Percentiles rank a stretch among this genome's conserved stretches.
Conservation (phyloP, 768 basidiomycete species). For the Mycena sanguinolenta region DNA sequence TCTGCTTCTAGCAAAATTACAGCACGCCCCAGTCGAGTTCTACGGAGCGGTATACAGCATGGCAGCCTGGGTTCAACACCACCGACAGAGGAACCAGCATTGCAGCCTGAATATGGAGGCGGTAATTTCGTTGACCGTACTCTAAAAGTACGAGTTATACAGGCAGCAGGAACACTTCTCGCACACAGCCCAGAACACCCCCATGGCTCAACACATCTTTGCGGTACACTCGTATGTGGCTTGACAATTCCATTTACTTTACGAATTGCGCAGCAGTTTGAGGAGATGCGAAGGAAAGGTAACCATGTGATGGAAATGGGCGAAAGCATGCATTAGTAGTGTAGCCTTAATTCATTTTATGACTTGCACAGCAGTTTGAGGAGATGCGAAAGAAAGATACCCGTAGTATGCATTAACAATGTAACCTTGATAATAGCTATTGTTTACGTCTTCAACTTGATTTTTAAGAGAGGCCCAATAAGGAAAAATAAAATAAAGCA, state of each 20-base stretch:
- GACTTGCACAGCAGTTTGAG: neutral
- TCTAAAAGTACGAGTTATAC: neutral
- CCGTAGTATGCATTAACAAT: no score
- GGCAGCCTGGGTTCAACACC: neutral
- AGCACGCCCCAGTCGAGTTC: no score
- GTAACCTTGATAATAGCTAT: no score
- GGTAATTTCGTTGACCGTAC: conserved; percentile 12
- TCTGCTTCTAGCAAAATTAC: no score
- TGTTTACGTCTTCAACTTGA: no score
- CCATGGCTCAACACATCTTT: conserved; percentile 6
- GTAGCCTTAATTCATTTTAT: no score
- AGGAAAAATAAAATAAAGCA: no score
- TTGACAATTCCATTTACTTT: neutral
- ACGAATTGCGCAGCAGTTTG: neutral
- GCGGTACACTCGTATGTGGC: neutral
- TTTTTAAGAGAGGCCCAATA: no score
- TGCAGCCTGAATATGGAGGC: neutral
- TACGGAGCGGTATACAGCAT: no score
- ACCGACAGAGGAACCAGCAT: neutral
- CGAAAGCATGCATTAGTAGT: no score
- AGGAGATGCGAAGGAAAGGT: neutral
- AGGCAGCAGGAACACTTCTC: neutral
- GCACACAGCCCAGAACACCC: neutral
- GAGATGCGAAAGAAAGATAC: neutral
- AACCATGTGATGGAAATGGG: neutral